Evolutionary conservation across 352 stramenopile genomes (phyloP).

Genomic region (Pythium rishiriense): DNA sequence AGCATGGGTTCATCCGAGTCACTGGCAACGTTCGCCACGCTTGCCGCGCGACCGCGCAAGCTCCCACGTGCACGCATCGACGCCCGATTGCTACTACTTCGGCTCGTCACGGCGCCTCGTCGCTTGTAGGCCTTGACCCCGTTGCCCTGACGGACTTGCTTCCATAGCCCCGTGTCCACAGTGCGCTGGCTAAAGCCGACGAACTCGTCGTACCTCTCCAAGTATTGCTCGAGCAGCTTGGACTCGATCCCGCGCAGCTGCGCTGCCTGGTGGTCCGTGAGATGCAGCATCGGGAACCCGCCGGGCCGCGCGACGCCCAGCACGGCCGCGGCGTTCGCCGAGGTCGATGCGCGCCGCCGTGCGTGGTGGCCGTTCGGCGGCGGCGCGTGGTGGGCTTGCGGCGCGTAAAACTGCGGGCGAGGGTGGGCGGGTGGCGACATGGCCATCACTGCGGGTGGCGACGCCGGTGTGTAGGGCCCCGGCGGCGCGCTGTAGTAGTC

Average conservation of each 20-base stretch:
- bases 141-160: conserved; percentile 44
- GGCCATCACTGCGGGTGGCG: conserved; percentile 12
- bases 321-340: not conserved
- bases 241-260: conserved; percentile 49
- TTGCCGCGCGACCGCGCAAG: conserved; percentile 15
- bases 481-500: conserved; percentile 13
- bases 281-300: conserved; percentile 32
- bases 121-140: conserved; percentile 57
- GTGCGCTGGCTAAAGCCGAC: conserved; percentile 18
- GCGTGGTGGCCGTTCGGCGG: not conserved
- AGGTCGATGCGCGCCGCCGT: conserved; percentile 15
- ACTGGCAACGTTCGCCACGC: conserved; percentile 1
- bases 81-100: not conserved
- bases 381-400: not conserved
- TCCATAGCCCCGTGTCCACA: conserved; percentile 36
- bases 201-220: conserved; percentile 53
- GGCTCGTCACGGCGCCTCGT: conserved; percentile 1
- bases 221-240: conserved; percentile 49
- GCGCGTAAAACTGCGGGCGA: conserved; percentile 14
- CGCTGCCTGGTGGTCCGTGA: conserved; percentile 36
- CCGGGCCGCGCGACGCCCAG: conserved; percentile 1
- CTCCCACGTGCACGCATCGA: conserved; percentile 1
- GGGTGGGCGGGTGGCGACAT: conserved; percentile 15
- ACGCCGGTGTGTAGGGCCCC: conserved; percentile 3
- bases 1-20: conserved; percentile 30